phyloP scores from a whole-genome alignment of 352 stramenopile species.

The Heterotrichella gracilis region DNA sequence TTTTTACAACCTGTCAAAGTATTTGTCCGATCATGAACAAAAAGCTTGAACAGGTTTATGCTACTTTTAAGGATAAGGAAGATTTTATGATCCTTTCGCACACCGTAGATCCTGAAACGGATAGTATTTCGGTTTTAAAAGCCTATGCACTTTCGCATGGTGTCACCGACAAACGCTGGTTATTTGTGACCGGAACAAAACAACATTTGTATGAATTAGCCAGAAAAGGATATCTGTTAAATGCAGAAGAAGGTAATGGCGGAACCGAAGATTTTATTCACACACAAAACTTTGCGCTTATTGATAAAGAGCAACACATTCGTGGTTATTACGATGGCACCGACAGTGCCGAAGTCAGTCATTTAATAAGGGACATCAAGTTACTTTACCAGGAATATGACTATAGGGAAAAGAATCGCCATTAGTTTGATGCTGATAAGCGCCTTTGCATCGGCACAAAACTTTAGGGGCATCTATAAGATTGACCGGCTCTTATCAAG shows the following conservation, averaged over 20 bases:
- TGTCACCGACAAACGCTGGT: neutral
- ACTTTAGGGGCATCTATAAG: neutral
- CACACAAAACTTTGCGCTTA: neutral
- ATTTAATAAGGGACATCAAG: neutral
- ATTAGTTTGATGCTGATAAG: neutral
- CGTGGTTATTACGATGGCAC: neutral
- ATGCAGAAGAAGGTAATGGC: neutral
- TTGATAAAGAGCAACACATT: neutral
- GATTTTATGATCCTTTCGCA: neutral
- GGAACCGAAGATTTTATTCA: neutral
- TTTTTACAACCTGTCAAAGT: neutral
- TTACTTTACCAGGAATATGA: neutral
- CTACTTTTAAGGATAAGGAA: neutral
- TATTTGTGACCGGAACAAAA: neutral
- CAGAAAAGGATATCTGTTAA: constrained; percentile 9
- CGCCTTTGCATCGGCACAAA: neutral
- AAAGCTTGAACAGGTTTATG: neutral
- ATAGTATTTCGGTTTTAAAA: neutral
- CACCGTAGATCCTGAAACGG: neutral
- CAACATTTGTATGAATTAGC: neutral
- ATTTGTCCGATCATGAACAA: neutral
- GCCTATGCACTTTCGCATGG: neutral
- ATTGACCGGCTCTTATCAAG: neutral
- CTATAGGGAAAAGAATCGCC: neutral
- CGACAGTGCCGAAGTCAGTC: neutral